A percentile compares a stretch with the other conserved stretches of the same genome.
Evolutionary conservation across 352 stramenopile genomes (phyloP).

Genomic region (Phytophthora lateralis): DNA sequence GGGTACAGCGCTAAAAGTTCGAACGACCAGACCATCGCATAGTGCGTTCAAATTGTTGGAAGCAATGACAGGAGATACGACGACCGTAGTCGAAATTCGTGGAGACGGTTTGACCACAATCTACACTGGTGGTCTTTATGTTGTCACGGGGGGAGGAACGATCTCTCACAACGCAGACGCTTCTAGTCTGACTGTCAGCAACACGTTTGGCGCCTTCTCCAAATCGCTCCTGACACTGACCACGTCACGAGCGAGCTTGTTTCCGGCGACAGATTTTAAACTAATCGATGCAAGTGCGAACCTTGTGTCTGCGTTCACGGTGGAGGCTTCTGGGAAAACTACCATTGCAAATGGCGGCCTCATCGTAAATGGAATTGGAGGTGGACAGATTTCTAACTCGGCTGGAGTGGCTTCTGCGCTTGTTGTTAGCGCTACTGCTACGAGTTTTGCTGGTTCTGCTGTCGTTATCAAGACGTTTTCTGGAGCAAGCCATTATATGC

Average conservation of each 20-base stretch:
- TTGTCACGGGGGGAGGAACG: constrained; percentile 47
- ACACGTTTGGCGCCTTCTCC: constrained; percentile 31
- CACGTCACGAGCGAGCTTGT: constrained; percentile 27
- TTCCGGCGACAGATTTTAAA: constrained; percentile 41
- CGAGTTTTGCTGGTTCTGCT: constrained; percentile 42
- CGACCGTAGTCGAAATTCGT: constrained; percentile 44
- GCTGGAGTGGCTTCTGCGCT: constrained; percentile 32
- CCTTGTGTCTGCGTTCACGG: constrained; percentile 37
- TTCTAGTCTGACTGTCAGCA: constrained; percentile 35
- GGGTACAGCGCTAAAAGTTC: constrained; percentile 42
- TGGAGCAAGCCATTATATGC: constrained; percentile 45
- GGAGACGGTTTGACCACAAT: constrained; percentile 59
- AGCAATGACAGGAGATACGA: constrained; percentile 32
- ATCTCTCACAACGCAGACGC: constrained; percentile 36
- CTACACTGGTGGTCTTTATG: constrained; percentile 39
- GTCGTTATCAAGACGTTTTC: constrained; percentile 47
- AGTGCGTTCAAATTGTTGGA: constrained; percentile 54
- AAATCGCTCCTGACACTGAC: constrained; percentile 31
- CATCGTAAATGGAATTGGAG: constrained; percentile 40
- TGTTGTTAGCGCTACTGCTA: constrained; percentile 31
- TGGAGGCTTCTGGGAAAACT: constrained; percentile 56
- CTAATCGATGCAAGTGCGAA: constrained; percentile 46
- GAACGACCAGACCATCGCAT: constrained; percentile 24
- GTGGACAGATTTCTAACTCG: constrained; percentile 38
- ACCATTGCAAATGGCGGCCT: constrained; percentile 53